A percentile compares a stretch with the other conserved stretches of the same genome.
Evolutionary conservation across 371 early-diverging fungal species (phyloP).

Genomic region (Mucor piriformis): DNA sequence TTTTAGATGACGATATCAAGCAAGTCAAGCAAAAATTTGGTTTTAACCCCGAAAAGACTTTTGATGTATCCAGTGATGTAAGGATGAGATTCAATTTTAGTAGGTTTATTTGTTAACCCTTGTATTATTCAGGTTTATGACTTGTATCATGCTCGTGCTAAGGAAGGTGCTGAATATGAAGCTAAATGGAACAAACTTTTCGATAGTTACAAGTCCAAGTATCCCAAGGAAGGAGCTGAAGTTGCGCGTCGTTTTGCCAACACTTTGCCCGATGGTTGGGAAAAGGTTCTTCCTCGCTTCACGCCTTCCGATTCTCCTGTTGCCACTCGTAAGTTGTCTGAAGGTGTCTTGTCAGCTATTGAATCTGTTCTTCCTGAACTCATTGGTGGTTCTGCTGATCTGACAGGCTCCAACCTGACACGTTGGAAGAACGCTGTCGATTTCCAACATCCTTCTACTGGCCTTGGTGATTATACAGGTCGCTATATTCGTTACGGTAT

Average conservation of each 20-base stretch:
- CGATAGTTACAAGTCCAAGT: constrained; percentile 61
- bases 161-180: constrained; percentile 63
- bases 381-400: constrained; percentile 97
- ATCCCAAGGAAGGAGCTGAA: constrained; percentile 74
- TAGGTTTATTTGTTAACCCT: neutral
- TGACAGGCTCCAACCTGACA: constrained; percentile 96
- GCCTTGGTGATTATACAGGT: constrained; percentile 81
- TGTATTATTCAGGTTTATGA: constrained; percentile 55
- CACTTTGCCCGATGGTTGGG: constrained; percentile 78
- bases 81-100: neutral
- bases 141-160: constrained; percentile 64
- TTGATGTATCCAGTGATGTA: constrained; percentile 67
- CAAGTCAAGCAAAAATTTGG: constrained; percentile 86
- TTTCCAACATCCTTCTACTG: constrained; percentile 78
- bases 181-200: constrained; percentile 77
- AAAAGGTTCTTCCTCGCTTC: constrained; percentile 73
- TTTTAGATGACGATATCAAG: constrained; percentile 79
- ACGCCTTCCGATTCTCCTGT: constrained; percentile 74
- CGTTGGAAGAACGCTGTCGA: constrained; percentile 91
- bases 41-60: constrained; percentile 76
- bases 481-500: constrained; percentile 97
- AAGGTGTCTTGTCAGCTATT: constrained; percentile 80
- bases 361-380: constrained; percentile 81
- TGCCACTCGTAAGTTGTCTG: constrained; percentile 91
- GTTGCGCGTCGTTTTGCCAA: constrained; percentile 75